phyloP scores from a whole-genome alignment of 306 rosid genomes.

The Pterocarpus macrocarpus region DNA sequence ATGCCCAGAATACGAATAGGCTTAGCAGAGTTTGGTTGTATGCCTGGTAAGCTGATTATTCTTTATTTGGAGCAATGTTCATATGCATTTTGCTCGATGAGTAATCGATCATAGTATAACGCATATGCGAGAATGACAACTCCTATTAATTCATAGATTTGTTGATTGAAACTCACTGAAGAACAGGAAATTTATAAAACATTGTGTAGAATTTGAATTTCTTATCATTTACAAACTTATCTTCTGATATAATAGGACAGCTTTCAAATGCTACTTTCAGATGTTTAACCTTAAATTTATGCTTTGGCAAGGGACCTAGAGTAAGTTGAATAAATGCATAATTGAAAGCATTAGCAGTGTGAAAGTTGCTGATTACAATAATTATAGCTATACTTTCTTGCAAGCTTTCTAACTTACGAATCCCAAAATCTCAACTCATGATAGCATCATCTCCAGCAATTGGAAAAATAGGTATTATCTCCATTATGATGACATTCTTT shows the following conservation, averaged over 20 bases:
- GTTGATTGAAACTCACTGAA: constrained; percentile 35
- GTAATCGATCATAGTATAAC: constrained; percentile 15
- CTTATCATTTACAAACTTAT: not conserved
- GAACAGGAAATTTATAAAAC: constrained; percentile 19
- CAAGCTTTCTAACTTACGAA: constrained; percentile 6
- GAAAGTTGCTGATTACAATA: not conserved
- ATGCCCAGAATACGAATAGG: constrained; percentile 33
- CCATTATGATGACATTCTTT: constrained; percentile 35
- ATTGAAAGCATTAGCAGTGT: constrained; percentile 15
- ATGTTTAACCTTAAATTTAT: constrained; percentile 19
- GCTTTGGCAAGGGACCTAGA: constrained; percentile 13
- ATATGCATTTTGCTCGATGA: constrained; percentile 39
- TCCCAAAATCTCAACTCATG: constrained; percentile 3
- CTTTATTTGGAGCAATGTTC: constrained; percentile 33
- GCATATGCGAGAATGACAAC: constrained; percentile 25
- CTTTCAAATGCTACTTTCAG: not conserved
- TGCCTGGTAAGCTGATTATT: constrained; percentile 36
- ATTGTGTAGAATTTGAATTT: constrained; percentile 31
- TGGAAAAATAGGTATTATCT: constrained; percentile 12
- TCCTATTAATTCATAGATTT: constrained; percentile 16
- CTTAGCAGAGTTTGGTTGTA: constrained; percentile 30
- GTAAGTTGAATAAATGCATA: constrained; percentile 14
- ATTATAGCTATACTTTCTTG: not conserved
- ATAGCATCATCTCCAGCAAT: constrained; percentile 1
- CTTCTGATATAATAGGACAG: constrained; percentile 2